Evolutionary conservation across 2,329 filamentous ascomycete species (phyloP).

Genomic region (Calonectria naviculata): DNA sequence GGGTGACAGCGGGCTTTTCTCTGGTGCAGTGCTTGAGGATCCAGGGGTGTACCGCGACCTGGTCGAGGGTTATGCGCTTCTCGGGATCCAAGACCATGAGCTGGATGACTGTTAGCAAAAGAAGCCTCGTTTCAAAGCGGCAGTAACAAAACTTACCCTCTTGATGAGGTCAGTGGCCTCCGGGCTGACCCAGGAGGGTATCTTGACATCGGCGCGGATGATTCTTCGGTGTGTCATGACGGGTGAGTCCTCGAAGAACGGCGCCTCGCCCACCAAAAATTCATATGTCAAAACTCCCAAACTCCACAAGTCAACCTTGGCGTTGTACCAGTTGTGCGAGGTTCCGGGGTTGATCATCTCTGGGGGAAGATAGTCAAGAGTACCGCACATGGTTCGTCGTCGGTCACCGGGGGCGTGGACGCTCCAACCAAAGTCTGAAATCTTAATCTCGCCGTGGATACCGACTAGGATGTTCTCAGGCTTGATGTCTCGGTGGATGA

Average conservation of each 20-base stretch:
- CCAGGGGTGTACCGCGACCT: conserved; percentile 93
- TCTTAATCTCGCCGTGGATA: conserved; percentile 98
- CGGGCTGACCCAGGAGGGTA: conserved; percentile 88
- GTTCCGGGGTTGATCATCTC: conserved; percentile 93
- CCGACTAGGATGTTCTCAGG: conserved; percentile 97
- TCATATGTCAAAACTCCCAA: conserved; percentile 96
- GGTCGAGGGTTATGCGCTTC: conserved; percentile 89
- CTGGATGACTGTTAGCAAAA: conserved; percentile 57
- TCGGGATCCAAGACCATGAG: conserved; percentile 92
- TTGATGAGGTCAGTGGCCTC: conserved; percentile 95
- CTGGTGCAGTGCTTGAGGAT: conserved; percentile 93
- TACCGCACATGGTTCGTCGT: conserved; percentile 95
- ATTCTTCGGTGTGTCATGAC: conserved; percentile 96
- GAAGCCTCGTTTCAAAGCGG: background rate
- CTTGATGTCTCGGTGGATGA: conserved; percentile 98
- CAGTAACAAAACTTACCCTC: conserved; percentile 66
- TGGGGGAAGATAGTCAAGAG: conserved; percentile 94
- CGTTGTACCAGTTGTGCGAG: conserved; percentile 88
- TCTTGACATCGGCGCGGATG: conserved; percentile 87
- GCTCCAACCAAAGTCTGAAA: conserved; percentile 98
- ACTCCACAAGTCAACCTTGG: conserved; percentile 98
- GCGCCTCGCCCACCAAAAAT: conserved; percentile 94
- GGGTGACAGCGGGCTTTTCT: conserved; percentile 60
- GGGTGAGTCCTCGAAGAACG: conserved; percentile 89
- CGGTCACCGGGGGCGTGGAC: conserved; percentile 97